These are phyloP conservation scores for Linum tenue DNA, from an alignment of 345 rosid species.

Conservation along the genomic window DNA sequence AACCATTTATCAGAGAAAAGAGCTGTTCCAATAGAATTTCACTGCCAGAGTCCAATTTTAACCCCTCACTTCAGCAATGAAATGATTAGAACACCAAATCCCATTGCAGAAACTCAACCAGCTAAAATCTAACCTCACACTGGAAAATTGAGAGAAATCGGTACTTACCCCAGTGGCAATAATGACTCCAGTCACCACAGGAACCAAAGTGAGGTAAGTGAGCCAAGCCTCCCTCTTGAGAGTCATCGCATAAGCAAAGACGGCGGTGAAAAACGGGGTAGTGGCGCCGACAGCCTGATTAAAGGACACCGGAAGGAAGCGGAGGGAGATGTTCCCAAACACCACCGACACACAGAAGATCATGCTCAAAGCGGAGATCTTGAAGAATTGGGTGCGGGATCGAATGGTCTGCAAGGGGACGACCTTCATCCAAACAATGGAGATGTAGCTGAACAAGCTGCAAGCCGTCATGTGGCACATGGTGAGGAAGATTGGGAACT, in stretches of 20 bases:
- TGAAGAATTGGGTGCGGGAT: constrained; percentile 73
- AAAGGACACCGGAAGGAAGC: constrained; percentile 82
- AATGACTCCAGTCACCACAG: constrained; percentile 91
- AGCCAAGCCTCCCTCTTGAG: constrained; percentile 92
- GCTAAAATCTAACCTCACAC: too few species aligned
- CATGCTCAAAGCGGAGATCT: constrained; percentile 81
- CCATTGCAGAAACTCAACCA: background rate
- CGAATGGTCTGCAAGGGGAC: constrained; percentile 98
- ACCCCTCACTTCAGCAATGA: background rate
- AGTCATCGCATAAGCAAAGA: constrained; percentile 87
- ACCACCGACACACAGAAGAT: constrained; percentile 96
- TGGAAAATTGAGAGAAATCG: background rate
- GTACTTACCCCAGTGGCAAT: constrained; percentile 91
- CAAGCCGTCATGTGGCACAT: constrained; percentile 99
- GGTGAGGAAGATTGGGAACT: constrained; percentile 94
- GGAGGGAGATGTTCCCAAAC: constrained; percentile 74
- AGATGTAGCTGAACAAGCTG: constrained; percentile 77
- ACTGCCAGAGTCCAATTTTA: too few species aligned
- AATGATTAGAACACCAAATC: background rate
- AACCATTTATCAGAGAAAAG: too few species aligned
- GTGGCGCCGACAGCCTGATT: constrained; percentile 97
- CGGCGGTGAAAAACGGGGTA: constrained; percentile 95
- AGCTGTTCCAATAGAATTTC: too few species aligned
- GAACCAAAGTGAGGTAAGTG: constrained; percentile 76
- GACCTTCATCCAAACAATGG: constrained; percentile 94